Conservation (phyloP, 768 basidiomycete species). For the Melanogaster broomeanus region DNA sequence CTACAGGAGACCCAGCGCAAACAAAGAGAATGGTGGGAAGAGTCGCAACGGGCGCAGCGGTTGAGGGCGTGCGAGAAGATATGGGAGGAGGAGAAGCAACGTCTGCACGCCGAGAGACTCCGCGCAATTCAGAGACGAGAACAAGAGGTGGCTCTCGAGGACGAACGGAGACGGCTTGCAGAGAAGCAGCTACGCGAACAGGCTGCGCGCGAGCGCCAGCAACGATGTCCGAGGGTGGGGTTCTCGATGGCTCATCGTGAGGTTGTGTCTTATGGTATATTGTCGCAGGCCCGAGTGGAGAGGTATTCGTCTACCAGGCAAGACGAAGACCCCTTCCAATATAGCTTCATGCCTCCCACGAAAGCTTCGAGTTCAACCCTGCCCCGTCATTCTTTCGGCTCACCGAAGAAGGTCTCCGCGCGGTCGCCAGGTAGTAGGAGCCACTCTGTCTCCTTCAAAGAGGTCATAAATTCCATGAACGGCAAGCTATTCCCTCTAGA, state of each 20-base stretch:
- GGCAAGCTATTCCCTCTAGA: constrained; percentile 56
- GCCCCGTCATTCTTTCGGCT: constrained; percentile 18
- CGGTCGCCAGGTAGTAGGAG: constrained; percentile 19
- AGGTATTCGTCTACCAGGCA: constrained; percentile 6
- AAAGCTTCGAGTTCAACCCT: constrained; percentile 19
- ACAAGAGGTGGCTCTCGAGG: constrained; percentile 28
- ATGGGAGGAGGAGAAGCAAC: constrained; percentile 50
- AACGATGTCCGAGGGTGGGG: constrained; percentile 23
- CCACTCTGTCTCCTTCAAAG: constrained; percentile 52
- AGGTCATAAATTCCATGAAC: constrained; percentile 58
- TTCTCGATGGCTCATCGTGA: background rate
- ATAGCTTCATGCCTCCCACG: constrained; percentile 32
- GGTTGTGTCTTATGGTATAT: constrained; percentile 1
- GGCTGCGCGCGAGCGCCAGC: constrained; percentile 6
- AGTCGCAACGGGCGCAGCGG: constrained; percentile 39
- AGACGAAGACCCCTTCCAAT: constrained; percentile 33
- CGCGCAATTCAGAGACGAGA: constrained; percentile 37
- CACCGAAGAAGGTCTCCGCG: constrained; percentile 5
- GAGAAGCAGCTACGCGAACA: constrained; percentile 13
- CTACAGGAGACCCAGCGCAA: constrained; percentile 36
- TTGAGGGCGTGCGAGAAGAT: constrained; percentile 47
- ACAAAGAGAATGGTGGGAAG: constrained; percentile 34
- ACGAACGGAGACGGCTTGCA: constrained; percentile 26
- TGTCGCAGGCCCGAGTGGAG: constrained; percentile 18
- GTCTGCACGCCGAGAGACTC: constrained; percentile 41